phyloP scores from a whole-genome alignment of 208 protist species.

The Wallacemonas collosoma region DNA sequence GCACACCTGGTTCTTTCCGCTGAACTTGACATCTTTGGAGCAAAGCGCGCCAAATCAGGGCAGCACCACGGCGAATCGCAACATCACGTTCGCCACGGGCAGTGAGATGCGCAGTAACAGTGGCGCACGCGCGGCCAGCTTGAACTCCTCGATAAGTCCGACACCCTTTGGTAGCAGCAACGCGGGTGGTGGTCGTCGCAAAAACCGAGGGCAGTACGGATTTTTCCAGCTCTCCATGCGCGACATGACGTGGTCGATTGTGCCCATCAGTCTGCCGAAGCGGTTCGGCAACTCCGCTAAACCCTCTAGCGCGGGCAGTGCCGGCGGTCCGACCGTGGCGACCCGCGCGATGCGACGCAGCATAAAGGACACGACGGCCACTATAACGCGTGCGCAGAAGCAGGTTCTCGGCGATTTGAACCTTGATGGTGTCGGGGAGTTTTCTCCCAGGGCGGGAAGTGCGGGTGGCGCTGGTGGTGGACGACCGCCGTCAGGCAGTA shows the following conservation, averaged over 20 bases:
- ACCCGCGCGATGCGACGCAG: not conserved
- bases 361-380: not conserved
- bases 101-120: not conserved
- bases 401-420: constrained; percentile 12
- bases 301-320: not conserved
- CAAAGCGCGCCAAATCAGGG: constrained; percentile 16
- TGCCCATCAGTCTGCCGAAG: constrained; percentile 56
- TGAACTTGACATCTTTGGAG: constrained; percentile 38
- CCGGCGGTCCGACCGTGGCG: not conserved
- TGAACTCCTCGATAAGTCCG: not conserved
- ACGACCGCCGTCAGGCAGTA: not conserved
- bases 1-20: constrained; percentile 77
- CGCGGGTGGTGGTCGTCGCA: constrained; percentile 4
- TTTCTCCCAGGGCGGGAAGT: not conserved
- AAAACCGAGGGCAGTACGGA: constrained; percentile 35
- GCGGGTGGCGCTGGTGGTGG: not conserved
- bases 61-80: not conserved
- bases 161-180: not conserved
- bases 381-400: not conserved
- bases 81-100: not conserved
- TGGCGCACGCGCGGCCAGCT: not conserved
- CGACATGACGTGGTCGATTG: constrained; percentile 80
- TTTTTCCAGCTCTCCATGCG: constrained; percentile 70
- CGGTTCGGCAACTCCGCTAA: constrained; percentile 6
- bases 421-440: constrained; percentile 12